Percentiles rank a stretch among this genome's conserved stretches.
Evolutionary conservation across 2,329 filamentous ascomycete genomes (phyloP).

Genomic region (Fusarium globosum): DNA sequence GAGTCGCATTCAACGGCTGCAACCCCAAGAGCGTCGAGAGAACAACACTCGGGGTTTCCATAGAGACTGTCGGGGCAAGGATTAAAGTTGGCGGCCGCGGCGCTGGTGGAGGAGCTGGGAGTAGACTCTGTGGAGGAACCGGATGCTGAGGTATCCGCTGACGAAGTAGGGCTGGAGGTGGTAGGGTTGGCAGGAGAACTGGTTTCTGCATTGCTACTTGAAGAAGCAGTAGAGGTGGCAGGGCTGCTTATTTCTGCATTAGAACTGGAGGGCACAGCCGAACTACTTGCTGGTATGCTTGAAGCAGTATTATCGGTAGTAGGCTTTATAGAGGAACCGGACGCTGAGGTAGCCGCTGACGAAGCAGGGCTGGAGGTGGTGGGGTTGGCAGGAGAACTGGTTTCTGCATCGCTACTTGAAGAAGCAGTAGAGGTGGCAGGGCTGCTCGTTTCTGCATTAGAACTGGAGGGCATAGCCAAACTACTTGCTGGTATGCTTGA

Average conservation of each 20-base stretch:
- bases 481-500: not conserved
- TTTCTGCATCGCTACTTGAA: not conserved
- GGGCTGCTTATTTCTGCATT: not conserved
- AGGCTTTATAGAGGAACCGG: too few species aligned
- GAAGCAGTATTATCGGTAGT: not conserved
- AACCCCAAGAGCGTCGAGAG: not conserved
- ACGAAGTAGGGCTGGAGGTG: not conserved
- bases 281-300: not conserved
- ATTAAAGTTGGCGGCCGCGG: not conserved
- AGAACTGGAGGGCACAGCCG: not conserved
- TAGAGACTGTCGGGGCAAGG: not conserved
- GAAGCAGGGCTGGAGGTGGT: not conserved
- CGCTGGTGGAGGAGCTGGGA: not conserved
- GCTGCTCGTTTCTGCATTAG: not conserved
- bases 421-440: not conserved
- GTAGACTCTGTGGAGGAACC: not conserved
- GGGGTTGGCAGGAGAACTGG: not conserved
- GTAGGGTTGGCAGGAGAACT: not conserved
- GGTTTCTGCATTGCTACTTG: not conserved
- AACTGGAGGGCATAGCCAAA: not conserved
- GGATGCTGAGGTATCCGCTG: not conserved
- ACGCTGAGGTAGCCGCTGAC: not conserved
- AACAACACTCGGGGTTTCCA: not conserved
- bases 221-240: not conserved
- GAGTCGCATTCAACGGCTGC: not conserved